Evolutionary conservation across 768 basidiomycete genomes (phyloP).

Genomic region (Leccinum imitatum): DNA sequence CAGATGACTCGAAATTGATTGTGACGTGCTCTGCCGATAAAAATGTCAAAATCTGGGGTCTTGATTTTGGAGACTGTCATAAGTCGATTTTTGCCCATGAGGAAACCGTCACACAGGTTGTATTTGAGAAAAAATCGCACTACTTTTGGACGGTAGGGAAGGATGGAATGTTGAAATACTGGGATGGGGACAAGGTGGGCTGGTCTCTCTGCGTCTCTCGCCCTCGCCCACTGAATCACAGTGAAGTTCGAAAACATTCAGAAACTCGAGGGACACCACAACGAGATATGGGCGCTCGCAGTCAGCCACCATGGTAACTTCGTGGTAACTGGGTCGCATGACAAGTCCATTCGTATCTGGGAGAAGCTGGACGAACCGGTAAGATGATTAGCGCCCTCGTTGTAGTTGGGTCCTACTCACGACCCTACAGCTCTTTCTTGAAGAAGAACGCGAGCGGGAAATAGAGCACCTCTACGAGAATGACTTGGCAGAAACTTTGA

Average conservation of each 20-base stretch:
- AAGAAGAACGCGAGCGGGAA: constrained; percentile 97
- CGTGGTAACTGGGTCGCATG: constrained; percentile 95
- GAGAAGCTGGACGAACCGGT: constrained; percentile 98
- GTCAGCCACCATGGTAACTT: constrained; percentile 87
- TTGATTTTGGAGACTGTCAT: constrained; percentile 99
- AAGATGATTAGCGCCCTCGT: constrained; percentile 21
- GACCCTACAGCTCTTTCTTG: constrained; percentile 77
- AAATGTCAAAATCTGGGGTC: constrained; percentile 99
- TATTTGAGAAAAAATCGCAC: constrained; percentile 85
- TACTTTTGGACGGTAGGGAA: constrained; percentile 98
- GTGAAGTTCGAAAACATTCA: constrained; percentile 94
- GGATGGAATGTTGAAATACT: constrained; percentile 93
- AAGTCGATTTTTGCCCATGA: constrained; percentile 98
- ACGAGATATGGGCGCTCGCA: constrained; percentile 93
- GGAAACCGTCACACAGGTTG: constrained; percentile 94
- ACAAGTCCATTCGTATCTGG: constrained; percentile 98
- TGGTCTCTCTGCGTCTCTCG: not conserved
- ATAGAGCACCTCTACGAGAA: constrained; percentile 86
- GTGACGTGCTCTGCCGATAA: constrained; percentile 98
- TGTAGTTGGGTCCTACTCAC: not conserved
- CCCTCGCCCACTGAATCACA: constrained; percentile 6
- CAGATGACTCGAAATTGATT: constrained; percentile 92
- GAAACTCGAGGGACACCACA: constrained; percentile 92
- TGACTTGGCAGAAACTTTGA: constrained; percentile 70
- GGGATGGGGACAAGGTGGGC: constrained; percentile 95